A percentile compares a stretch with the other conserved stretches of the same genome.
Evolutionary conservation across 805 yeast genomes (phyloP).

Genomic region (Barnettozyma californica): DNA sequence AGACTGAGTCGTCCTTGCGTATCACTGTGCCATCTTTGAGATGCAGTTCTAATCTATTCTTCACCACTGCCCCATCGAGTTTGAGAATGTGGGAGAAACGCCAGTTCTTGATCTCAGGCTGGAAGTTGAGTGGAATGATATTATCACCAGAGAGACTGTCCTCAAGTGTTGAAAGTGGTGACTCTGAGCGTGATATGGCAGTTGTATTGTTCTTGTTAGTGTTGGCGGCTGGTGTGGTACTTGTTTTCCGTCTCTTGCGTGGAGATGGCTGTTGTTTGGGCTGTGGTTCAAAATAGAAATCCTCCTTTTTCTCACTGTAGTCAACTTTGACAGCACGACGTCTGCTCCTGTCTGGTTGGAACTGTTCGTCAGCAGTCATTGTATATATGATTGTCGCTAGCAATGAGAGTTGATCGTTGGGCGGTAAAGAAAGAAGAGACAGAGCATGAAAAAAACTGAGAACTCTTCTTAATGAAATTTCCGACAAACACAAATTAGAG

Average conservation of each 20-base stretch:
- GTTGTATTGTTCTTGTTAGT: not conserved
- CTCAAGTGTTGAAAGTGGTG: conserved; percentile 7
- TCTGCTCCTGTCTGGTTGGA: conserved; percentile 9
- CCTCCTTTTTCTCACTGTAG: conserved; percentile 21
- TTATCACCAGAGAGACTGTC: conserved; percentile 2
- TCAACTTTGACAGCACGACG: conserved; percentile 24
- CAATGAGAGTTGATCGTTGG: not conserved
- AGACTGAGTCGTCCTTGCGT: conserved; percentile 52
- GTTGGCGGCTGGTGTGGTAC: not conserved
- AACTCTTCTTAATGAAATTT: not conserved
- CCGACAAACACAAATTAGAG: not conserved
- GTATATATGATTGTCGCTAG: not conserved
- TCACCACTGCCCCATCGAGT: conserved; percentile 33
- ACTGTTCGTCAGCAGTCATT: conserved; percentile 1
- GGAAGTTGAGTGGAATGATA: conserved; percentile 21
- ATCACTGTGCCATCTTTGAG: conserved; percentile 20
- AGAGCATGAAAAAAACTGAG: not conserved
- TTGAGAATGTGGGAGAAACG: conserved; percentile 33
- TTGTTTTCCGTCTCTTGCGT: conserved; percentile 1
- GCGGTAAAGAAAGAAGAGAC: not conserved
- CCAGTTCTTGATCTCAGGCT: conserved; percentile 14
- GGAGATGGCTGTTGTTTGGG: not conserved
- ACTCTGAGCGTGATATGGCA: conserved; percentile 8
- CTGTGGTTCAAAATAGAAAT: conserved; percentile 10
- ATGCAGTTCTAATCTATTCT: conserved; percentile 17